Percentiles rank a stretch among this genome's conserved stretches.
phyloP scores from a whole-genome alignment of 306 rosid genomes.

The Pueraria montana region DNA sequence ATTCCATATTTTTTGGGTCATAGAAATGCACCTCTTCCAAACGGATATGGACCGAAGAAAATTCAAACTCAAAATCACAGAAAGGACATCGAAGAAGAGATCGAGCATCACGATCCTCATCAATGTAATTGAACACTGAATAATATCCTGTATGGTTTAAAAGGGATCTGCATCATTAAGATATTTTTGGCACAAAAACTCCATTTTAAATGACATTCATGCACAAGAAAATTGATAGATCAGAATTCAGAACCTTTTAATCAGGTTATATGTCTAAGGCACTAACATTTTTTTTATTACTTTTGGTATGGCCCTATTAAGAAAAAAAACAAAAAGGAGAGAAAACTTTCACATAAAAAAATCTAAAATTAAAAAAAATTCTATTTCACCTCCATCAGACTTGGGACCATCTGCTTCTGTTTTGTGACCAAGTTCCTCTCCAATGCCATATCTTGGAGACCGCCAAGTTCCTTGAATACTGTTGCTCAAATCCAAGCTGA shows the following conservation, averaged over 20 bases:
- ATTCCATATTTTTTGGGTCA: no score
- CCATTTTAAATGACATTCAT: neutral
- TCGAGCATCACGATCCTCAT: neutral
- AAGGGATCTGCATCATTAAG: conserved; percentile 33
- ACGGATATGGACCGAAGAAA: no score
- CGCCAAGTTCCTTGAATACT: neutral
- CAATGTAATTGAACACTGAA: conserved; percentile 50
- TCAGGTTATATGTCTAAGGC: no score
- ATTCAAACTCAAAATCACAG: no score
- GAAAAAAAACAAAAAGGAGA: neutral
- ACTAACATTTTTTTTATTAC: neutral
- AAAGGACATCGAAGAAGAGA: no score
- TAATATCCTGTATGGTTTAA: conserved; percentile 49
- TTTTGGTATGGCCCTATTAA: neutral
- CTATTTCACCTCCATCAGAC: conserved; percentile 23
- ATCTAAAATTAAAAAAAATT: neutral
- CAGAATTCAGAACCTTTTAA: no score
- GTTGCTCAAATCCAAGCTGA: neutral
- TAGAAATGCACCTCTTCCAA: no score
- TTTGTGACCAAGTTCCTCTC: no score
- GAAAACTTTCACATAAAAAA: neutral
- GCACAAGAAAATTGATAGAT: neutral
- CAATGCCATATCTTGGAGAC: neutral
- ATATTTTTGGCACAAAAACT: conserved; percentile 35
- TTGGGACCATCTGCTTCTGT: neutral